Base-by-base conservation (phyloP, 306 rosid species). In the Trifolium subterraneum region DNA sequence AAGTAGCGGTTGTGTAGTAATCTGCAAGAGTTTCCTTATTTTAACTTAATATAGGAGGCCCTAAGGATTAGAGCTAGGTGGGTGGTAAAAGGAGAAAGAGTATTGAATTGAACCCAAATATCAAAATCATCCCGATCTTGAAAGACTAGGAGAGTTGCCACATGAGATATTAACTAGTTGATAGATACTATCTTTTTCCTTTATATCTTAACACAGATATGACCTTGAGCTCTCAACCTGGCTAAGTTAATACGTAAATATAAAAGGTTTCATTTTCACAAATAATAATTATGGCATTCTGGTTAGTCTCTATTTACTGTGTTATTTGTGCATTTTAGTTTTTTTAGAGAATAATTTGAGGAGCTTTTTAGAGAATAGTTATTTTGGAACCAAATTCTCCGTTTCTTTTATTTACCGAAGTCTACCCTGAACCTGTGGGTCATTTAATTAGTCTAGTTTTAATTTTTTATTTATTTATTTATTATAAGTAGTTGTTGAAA, bases 1-100 rank as follows among this genome's bases (percentile, higher is more conserved):
- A 44, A 62, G 18, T 54, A 36, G 31, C 45, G 14, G 52, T 64
- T 44, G 18, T 71, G 7, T 10, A 18, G 35, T 35, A 50, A 13
- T 65, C 71, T 81, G 42, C 41, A 18, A 61, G 44, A 71, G 16
- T 71, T 71, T 71, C 7, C 50, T 36, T 70, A 20, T 48, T 62
- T 71, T 38, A 25, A 18, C 59, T 51, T 38, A 50, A 61, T 51
- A 62, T 71, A 2, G 63, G 48, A 58, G 52, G 68, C 9, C 56
- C 16, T 20, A 58, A 55, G 59, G 50, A 68, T 60, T 51, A 25
- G 18, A 56, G 51, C 35, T 62, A 25, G 68, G 45, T 25, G 29
- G 64, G 41, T 33, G 69, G 15, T 5, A 31, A 10, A 58, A 9
- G 22, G 51, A 19, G 64, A 41, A n/a, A 3, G 25, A 14, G 62